phyloP scores from a whole-genome alignment of 352 stramenopile species.

The Achlya hypogyna region DNA sequence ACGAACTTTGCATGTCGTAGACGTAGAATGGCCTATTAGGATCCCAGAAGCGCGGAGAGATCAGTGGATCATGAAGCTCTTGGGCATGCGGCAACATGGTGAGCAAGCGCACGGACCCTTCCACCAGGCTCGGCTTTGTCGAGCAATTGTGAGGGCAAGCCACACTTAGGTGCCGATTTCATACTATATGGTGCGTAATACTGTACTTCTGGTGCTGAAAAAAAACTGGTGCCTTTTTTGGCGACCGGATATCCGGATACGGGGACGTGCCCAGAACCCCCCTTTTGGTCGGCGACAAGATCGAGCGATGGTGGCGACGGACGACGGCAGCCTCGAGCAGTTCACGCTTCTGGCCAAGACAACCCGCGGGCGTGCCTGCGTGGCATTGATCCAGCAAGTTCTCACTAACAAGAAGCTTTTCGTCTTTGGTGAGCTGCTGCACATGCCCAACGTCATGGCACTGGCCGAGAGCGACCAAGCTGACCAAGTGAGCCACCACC shows the following conservation, averaged over 20 bases:
- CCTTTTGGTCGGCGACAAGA: background rate
- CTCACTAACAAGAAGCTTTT: conserved; percentile 89
- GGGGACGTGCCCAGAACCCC: no score
- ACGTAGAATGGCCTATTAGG: no score
- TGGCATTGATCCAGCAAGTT: conserved; percentile 89
- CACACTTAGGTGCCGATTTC: no score
- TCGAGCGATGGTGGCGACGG: conserved; percentile 2
- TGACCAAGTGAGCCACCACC: conserved; percentile 51
- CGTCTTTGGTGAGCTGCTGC: conserved; percentile 88
- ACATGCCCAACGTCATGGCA: conserved; percentile 85
- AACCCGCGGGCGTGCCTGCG: conserved; percentile 79
- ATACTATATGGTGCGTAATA: no score
- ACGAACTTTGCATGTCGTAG: no score
- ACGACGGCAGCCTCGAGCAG: conserved; percentile 81
- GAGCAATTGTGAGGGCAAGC: no score
- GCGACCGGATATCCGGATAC: background rate
- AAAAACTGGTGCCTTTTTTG: background rate
- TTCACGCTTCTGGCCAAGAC: conserved; percentile 90
- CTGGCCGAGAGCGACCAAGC: conserved; percentile 60
- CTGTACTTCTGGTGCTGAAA: no score
- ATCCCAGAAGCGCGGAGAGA: no score
- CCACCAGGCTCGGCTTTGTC: no score
- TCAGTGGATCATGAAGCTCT: no score
- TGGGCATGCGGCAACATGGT: no score
- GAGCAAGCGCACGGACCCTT: no score